Percentiles rank a stretch among this genome's conserved stretches.
Conservation (phyloP, 2,329 filamentous ascomycete species). For the Claviceps africana region DNA sequence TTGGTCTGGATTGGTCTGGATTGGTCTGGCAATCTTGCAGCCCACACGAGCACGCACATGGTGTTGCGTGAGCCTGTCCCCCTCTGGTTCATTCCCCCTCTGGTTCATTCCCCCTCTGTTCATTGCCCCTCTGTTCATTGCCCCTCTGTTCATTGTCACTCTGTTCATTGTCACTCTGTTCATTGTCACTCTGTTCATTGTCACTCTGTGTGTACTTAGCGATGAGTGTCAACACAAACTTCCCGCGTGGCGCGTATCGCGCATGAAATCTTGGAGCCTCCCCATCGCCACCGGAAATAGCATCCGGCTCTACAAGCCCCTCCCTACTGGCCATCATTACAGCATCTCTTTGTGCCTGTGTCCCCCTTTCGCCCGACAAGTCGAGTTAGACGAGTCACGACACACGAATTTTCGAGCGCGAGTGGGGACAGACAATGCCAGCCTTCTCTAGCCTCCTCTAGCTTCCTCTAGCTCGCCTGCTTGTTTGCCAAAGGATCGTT, state of each 20-base stretch:
- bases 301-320: neutral
- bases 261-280: neutral
- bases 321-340: neutral
- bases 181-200: too few species aligned
- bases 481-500: neutral
- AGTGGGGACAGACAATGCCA: neutral
- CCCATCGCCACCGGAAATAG: neutral
- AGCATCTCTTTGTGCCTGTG: neutral
- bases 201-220: too few species aligned
- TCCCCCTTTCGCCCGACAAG: neutral
- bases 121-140: too few species aligned
- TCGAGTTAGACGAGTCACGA: neutral
- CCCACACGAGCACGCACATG: too few species aligned
- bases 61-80: too few species aligned
- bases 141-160: too few species aligned
- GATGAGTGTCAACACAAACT: neutral
- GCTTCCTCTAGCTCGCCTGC: neutral
- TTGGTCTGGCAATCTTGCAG: too few species aligned
- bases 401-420: neutral
- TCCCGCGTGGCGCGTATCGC: neutral
- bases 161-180: too few species aligned
- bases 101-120: too few species aligned
- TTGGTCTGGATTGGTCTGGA: too few species aligned
- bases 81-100: too few species aligned
- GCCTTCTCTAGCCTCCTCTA: neutral